phyloP scores from a whole-genome alignment of 2,329 filamentous ascomycete genomes.

The Aspergillus costaricaensis region DNA sequence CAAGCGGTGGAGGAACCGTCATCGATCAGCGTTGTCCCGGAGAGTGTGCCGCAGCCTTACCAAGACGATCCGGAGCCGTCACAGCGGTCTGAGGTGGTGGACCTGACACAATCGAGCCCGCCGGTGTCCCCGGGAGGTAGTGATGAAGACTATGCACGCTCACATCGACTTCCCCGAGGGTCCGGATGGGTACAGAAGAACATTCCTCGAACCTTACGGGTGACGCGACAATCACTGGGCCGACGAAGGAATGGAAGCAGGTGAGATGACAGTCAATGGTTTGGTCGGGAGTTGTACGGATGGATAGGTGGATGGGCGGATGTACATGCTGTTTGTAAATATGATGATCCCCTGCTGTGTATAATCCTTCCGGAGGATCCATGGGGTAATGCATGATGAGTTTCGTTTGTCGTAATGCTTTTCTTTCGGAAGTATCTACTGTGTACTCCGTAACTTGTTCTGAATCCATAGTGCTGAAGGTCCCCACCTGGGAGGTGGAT shows the following conservation, averaged over 20 bases:
- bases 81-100: constrained; percentile 29
- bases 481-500: not conserved
- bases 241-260: constrained; percentile 11
- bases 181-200: constrained; percentile 35
- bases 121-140: constrained; percentile 27
- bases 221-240: constrained; percentile 25
- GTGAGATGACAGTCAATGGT: not conserved
- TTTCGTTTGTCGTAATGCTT: not conserved
- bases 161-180: constrained; percentile 30
- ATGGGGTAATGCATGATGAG: not conserved
- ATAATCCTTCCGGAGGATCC: not conserved
- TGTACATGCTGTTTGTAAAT: constrained; percentile 7
- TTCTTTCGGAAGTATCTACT: not conserved
- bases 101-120: constrained; percentile 43
- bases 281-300: not conserved
- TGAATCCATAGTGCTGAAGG: not conserved
- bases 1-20: constrained; percentile 13
- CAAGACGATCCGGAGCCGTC: not conserved
- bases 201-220: constrained; percentile 17
- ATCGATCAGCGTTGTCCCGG: constrained; percentile 14
- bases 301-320: not conserved
- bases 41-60: constrained; percentile 7
- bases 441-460: not conserved
- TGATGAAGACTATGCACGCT: constrained; percentile 33
- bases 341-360: not conserved